phyloP scores from a whole-genome alignment of 306 rosid species.

The Castanea crenata region DNA sequence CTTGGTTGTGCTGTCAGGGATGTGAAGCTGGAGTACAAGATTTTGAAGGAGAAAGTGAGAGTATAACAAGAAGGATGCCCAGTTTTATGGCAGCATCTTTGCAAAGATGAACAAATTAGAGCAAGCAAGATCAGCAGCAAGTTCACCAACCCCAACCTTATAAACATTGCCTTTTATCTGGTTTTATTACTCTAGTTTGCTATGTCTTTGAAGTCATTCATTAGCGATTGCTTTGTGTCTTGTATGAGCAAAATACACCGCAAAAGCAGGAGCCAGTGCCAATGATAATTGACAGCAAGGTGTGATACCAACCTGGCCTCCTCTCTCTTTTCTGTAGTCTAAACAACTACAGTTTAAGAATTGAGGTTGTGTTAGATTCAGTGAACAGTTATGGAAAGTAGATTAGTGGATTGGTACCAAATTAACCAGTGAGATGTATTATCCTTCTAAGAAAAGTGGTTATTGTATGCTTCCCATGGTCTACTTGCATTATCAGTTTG shows the following conservation, averaged over 20 bases:
- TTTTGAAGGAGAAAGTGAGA: constrained; percentile 66
- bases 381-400: not conserved
- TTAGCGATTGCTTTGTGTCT: not conserved
- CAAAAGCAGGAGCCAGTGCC: constrained; percentile 51
- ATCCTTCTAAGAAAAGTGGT: too few species aligned
- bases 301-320: not conserved
- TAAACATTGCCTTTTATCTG: not conserved
- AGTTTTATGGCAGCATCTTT: constrained; percentile 83
- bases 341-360: not conserved
- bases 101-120: constrained; percentile 57
- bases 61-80: constrained; percentile 57
- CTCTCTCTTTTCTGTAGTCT: not conserved
- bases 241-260: constrained; percentile 25
- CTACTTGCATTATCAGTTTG: too few species aligned
- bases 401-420: not conserved
- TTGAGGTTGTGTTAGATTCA: not conserved
- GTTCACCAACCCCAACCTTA: not conserved
- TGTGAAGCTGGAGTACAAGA: constrained; percentile 73
- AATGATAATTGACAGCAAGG: constrained; percentile 57
- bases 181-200: too few species aligned
- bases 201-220: not conserved
- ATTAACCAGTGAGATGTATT: too few species aligned
- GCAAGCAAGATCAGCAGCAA: constrained; percentile 29
- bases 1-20: constrained; percentile 46
- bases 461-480: too few species aligned